phyloP scores from a whole-genome alignment of 2,329 filamentous ascomycete species.

The Rutstroemia sydowiana region DNA sequence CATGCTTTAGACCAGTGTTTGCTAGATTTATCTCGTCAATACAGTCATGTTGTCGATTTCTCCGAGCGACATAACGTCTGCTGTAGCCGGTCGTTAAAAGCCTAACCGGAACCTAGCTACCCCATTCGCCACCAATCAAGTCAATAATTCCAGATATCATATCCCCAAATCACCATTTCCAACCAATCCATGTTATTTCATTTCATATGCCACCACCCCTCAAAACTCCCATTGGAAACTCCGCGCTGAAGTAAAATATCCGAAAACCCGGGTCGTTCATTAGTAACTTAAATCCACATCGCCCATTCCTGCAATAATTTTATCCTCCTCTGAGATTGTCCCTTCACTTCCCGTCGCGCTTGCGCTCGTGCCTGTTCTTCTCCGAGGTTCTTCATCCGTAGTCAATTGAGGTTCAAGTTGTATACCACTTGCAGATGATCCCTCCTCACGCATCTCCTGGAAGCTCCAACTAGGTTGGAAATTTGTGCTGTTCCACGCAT shows the following conservation, averaged over 20 bases:
- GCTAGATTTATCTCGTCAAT: no score
- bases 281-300: slow-evolving; percentile 58
- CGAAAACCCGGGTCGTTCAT: slow-evolving; percentile 21
- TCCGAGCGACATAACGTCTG: no score
- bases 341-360: slow-evolving; percentile 17
- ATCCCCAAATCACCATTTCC: no score
- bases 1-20: no score
- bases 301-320: slow-evolving; percentile 48
- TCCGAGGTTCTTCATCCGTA: slow-evolving; percentile 21
- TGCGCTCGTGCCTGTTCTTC: slow-evolving; percentile 22
- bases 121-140: no score
- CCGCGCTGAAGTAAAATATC: slow-evolving; percentile 8
- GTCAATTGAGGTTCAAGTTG: slow-evolving; percentile 18
- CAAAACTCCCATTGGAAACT: slow-evolving; percentile 5
- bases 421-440: slow-evolving; percentile 26
- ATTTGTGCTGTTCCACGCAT: slow-evolving; percentile 61
- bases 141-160: no score
- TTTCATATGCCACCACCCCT: slow-evolving; percentile 7
- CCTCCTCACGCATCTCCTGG: slow-evolving; percentile 55
- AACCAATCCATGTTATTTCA: neutral
- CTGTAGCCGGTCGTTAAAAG: no score
- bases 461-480: slow-evolving; percentile 67
- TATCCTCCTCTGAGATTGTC: slow-evolving; percentile 40
- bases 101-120: no score
- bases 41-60: no score